These are phyloP conservation scores for Echinochloa phyllopogon DNA, from an alignment of 176 grass and related monocot genomes.

Conservation along the genomic window DNA sequence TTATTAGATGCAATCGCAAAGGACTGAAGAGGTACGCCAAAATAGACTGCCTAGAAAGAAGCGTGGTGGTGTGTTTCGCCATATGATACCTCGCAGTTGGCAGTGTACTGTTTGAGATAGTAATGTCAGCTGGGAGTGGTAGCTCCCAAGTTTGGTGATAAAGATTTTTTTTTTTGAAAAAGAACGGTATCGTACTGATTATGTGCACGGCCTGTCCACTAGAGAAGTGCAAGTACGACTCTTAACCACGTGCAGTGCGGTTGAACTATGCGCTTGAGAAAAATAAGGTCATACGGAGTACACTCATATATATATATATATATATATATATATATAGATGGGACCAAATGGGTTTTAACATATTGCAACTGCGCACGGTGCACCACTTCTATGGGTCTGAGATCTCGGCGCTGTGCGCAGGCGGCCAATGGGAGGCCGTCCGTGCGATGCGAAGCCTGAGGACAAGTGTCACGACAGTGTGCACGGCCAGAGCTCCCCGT, in stretches of 20 bases:
- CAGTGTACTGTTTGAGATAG: not conserved
- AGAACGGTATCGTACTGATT: no score
- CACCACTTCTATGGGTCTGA: not conserved
- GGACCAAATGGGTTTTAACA: not conserved
- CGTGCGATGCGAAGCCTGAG: not conserved
- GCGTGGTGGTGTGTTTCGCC: not conserved
- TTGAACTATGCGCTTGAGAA: not conserved
- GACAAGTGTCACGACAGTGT: conserved; percentile 62
- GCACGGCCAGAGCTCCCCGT: conserved; percentile 38
- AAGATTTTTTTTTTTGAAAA: no score
- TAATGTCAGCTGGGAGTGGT: not conserved
- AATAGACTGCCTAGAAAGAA: not conserved
- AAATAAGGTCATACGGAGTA: not conserved
- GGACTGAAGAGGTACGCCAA: not conserved
- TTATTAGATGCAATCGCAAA: not conserved
- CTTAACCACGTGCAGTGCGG: not conserved
- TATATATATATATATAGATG: not conserved
- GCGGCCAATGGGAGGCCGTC: conserved; percentile 14
- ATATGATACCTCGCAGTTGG: not conserved
- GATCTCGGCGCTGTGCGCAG: not conserved
- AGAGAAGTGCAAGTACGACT: no score
- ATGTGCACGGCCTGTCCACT: not conserved
- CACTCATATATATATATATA: not conserved
- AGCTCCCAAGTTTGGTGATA: no score
- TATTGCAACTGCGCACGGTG: not conserved